These are phyloP conservation scores for Haematococcus sp. DNA, from an alignment of 139 green algal species.

Conservation along the genomic window DNA sequence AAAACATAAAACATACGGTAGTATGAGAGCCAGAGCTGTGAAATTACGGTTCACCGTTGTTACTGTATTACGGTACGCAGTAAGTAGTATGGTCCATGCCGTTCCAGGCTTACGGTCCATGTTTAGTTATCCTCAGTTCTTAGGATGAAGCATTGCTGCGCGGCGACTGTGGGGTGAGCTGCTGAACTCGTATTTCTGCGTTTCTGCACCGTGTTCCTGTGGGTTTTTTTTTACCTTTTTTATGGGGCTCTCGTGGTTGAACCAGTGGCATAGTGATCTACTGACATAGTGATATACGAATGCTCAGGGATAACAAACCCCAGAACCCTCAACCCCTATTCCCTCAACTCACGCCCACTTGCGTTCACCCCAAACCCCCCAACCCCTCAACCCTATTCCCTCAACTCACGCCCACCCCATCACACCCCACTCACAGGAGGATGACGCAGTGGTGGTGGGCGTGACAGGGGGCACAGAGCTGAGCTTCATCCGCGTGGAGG, in stretches of 20 bases:
- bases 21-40: too few relatives aligned
- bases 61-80: too few relatives aligned
- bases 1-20: too few relatives aligned
- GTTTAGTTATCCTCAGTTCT: too few relatives aligned
- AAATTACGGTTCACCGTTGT: too few relatives aligned
- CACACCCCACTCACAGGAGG: slow-evolving; percentile 11
- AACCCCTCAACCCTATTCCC: neutral
- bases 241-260: neutral
- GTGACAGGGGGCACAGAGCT: slow-evolving; percentile 1
- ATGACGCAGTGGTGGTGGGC: slow-evolving; percentile 20
- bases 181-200: neutral
- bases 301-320: neutral
- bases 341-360: neutral
- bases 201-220: neutral
- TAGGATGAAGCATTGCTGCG: slow-evolving; percentile 68
- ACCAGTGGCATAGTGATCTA: neutral
- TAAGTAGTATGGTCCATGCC: too few relatives aligned
- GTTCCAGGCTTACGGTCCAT: too few relatives aligned
- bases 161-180: slow-evolving; percentile 39
- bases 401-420: neutral
- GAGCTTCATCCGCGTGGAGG: slow-evolving; percentile 12
- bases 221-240: neutral
- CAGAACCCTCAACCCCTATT: neutral
- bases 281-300: neutral
- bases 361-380: neutral